phyloP scores from a whole-genome alignment of 164 flowering plant species.

The Litsea cubeba region DNA sequence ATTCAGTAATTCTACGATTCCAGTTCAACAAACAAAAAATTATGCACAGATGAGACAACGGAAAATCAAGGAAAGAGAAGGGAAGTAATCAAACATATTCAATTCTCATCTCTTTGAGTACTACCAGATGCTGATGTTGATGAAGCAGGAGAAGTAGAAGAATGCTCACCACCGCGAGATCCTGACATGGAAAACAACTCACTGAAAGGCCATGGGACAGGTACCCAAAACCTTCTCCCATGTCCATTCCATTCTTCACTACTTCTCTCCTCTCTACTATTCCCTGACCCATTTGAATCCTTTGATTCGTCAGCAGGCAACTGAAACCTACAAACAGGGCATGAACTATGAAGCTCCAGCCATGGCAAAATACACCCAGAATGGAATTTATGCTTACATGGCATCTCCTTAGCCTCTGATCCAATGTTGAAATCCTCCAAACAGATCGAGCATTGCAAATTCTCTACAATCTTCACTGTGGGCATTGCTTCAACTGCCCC shows the following conservation, averaged over 20 bases:
- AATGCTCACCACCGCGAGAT: constrained; percentile 29
- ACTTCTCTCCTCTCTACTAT: neutral
- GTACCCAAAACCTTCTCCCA: constrained; percentile 45
- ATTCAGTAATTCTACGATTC: neutral
- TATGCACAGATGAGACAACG: neutral
- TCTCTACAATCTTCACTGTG: constrained; percentile 41
- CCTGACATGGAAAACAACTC: constrained; percentile 48
- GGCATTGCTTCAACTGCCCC: constrained; percentile 77
- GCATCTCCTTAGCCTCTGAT: constrained; percentile 74
- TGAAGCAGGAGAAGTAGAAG: constrained; percentile 23
- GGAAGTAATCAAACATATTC: constrained; percentile 10
- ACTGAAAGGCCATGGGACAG: constrained; percentile 59
- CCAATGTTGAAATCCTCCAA: constrained; percentile 75
- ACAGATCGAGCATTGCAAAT: constrained; percentile 63
- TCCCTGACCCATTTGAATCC: constrained; percentile 29
- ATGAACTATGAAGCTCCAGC: constrained; percentile 89
- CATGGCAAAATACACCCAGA: constrained; percentile 62
- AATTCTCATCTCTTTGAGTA: constrained; percentile 29
- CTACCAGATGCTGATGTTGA: constrained; percentile 16
- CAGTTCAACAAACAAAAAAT: neutral
- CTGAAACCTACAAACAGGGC: constrained; percentile 82
- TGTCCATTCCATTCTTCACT: constrained; percentile 16
- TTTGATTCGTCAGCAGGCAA: constrained; percentile 62
- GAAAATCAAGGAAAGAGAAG: neutral
- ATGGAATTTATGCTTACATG: constrained; percentile 88